Evolutionary conservation across 2,329 filamentous ascomycete genomes (phyloP).

Genomic region (Periconia macrospinosa): DNA sequence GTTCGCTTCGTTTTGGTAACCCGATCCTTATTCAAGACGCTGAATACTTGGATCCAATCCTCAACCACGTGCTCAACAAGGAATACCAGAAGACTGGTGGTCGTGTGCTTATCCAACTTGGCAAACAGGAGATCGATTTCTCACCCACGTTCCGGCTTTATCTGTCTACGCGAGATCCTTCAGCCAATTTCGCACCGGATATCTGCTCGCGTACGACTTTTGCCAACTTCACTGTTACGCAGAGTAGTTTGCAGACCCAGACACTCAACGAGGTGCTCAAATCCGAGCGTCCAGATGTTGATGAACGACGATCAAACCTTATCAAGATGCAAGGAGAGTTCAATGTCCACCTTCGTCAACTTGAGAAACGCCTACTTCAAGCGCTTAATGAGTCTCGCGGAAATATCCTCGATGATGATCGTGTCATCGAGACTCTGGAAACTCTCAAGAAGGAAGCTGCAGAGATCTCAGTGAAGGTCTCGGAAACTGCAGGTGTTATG

Average conservation of each 20-base stretch:
- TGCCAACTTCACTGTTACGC: slow-evolving; percentile 98
- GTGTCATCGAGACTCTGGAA: slow-evolving; percentile 96
- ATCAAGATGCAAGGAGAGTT: slow-evolving; percentile 99
- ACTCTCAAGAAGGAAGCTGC: slow-evolving; percentile 97
- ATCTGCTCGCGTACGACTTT: slow-evolving; percentile 98
- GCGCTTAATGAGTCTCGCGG: slow-evolving; percentile 96
- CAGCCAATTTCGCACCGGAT: slow-evolving; percentile 91
- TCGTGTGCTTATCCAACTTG: slow-evolving; percentile 95
- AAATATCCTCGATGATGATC: slow-evolving; percentile 97
- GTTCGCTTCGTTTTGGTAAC: slow-evolving; percentile 94
- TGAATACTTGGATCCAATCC: slow-evolving; percentile 92
- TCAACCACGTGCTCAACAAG: slow-evolving; percentile 98
- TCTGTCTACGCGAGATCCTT: slow-evolving; percentile 92
- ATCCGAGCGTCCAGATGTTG: slow-evolving; percentile 94
- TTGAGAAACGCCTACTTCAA: slow-evolving; percentile 91
- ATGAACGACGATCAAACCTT: slow-evolving; percentile 92
- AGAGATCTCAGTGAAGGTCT: slow-evolving; percentile 95
- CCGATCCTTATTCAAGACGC: slow-evolving; percentile 98
- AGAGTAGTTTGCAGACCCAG: slow-evolving; percentile 97
- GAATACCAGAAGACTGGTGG: slow-evolving; percentile 99
- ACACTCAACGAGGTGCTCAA: slow-evolving; percentile 97
- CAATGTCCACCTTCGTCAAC: slow-evolving; percentile 92
- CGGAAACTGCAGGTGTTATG: slow-evolving; percentile 97
- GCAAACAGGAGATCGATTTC: slow-evolving; percentile 98
- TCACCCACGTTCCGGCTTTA: slow-evolving; percentile 96